Percentiles rank a stretch among this genome's conserved stretches.
These are phyloP conservation scores for Bacterosira constricta DNA, from an alignment of 108 stramenopile genomes.

Conservation along the genomic window DNA sequence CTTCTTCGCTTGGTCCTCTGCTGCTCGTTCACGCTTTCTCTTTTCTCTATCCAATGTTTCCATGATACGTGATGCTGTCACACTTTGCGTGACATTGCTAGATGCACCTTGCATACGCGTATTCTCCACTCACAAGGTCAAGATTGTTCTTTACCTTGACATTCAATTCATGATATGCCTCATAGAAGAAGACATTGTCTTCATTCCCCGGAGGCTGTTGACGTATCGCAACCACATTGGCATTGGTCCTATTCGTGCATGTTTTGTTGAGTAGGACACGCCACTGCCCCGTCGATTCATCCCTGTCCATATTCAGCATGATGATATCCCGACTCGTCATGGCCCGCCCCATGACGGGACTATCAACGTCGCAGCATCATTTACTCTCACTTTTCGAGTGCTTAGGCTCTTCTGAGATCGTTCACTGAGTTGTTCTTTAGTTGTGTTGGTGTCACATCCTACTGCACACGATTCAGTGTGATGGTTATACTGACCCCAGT, in stretches of 20 bases:
- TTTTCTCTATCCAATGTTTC: constrained; percentile 71
- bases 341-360: constrained; percentile 83
- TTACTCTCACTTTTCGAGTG: no score
- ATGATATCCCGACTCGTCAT: constrained; percentile 75
- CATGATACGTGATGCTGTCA: constrained; percentile 84
- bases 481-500: no score
- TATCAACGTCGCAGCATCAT: no score
- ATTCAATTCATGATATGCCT: constrained; percentile 87
- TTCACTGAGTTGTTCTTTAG: no score
- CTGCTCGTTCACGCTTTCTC: constrained; percentile 41
- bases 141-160: constrained; percentile 74
- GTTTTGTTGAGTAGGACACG: constrained; percentile 95
- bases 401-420: no score
- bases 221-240: constrained; percentile 91
- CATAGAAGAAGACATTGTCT: constrained; percentile 84
- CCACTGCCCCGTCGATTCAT: constrained; percentile 87
- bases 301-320: constrained; percentile 83
- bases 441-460: no score
- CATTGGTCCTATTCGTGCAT: constrained; percentile 84
- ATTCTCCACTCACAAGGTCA: constrained; percentile 66
- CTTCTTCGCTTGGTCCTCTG: constrained; percentile 37
- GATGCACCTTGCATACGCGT: no score
- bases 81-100: constrained; percentile 60
- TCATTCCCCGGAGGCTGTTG: constrained; percentile 51
- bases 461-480: no score